These are phyloP conservation scores for Priceomyces carsonii DNA, from an alignment of 805 yeast genomes.

Conservation along the genomic window DNA sequence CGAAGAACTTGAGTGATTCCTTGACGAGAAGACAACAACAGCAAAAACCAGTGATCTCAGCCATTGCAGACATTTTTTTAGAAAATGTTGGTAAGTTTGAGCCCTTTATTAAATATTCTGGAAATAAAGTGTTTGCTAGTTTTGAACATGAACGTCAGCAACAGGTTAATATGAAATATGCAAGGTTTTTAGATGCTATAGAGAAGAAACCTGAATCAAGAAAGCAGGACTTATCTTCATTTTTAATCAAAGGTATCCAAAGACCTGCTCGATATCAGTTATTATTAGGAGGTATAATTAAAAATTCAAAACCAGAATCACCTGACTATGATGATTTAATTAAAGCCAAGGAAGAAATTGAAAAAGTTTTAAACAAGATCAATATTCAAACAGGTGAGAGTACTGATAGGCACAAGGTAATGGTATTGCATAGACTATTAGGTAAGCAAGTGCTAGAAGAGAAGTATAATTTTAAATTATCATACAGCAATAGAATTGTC, in stretches of 20 bases:
- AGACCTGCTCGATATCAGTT: conserved; percentile 94
- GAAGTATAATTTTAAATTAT: conserved; percentile 79
- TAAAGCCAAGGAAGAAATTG: conserved; percentile 73
- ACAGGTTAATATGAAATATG: conserved; percentile 84
- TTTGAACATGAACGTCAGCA: conserved; percentile 94
- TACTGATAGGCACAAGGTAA: conserved; percentile 86
- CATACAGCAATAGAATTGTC: conserved; percentile 78
- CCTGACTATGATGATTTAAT: conserved; percentile 70
- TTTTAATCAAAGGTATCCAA: conserved; percentile 91
- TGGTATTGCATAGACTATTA: conserved; percentile 58
- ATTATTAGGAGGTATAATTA: conserved; percentile 76
- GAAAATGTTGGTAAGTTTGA: conserved; percentile 86
- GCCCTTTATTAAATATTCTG: conserved; percentile 91
- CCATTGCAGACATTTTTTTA: conserved; percentile 83
- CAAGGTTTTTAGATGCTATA: conserved; percentile 90
- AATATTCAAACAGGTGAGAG: conserved; percentile 91
- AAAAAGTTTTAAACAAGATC: conserved; percentile 72
- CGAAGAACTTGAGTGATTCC: conserved; percentile 84
- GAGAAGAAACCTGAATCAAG: conserved; percentile 83
- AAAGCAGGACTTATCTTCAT: conserved; percentile 89
- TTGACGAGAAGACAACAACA: conserved; percentile 81
- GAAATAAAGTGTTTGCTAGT: conserved; percentile 92
- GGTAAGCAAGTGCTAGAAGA: conserved; percentile 82
- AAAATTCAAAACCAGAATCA: conserved; percentile 74
- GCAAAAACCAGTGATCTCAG: conserved; percentile 77